A percentile compares a stretch with the other conserved stretches of the same genome.
These are phyloP conservation scores for Fraxinus dipetala DNA, from an alignment of 305 asterid species.

Conservation along the genomic window DNA sequence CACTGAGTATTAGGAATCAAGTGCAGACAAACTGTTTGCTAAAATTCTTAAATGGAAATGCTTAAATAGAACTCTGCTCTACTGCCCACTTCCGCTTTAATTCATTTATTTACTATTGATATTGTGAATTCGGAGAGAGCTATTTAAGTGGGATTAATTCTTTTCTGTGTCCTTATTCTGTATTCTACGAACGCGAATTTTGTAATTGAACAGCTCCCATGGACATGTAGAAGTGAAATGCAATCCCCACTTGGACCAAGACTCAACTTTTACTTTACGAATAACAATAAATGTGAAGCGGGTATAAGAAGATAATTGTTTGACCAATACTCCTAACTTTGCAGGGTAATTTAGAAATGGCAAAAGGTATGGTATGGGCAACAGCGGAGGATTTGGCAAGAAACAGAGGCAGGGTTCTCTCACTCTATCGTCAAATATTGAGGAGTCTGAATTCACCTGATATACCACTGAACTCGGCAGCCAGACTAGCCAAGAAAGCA, in stretches of 20 bases:
- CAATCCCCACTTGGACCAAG: background rate
- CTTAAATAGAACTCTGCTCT: background rate
- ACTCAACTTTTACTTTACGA: background rate
- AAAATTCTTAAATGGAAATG: background rate
- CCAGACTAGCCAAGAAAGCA: conserved; percentile 67
- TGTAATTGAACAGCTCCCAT: background rate
- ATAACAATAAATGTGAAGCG: background rate
- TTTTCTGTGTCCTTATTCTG: background rate
- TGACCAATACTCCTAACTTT: background rate
- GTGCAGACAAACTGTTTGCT: background rate
- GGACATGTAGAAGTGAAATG: background rate
- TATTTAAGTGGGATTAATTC: background rate
- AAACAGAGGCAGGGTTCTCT: conserved; percentile 60
- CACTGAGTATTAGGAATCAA: background rate
- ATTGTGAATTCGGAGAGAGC: background rate
- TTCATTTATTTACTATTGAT: background rate
- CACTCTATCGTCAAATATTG: conserved; percentile 31
- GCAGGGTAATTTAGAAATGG: conserved; percentile 34
- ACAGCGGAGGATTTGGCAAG: conserved; percentile 74
- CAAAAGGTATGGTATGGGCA: conserved; percentile 78
- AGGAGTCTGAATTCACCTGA: conserved; percentile 68
- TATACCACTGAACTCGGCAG: conserved; percentile 66
- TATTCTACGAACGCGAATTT: background rate
- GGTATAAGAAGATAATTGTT: background rate
- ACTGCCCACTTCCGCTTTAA: background rate